These are phyloP conservation scores for Plasmodium relictum DNA, from an alignment of 169 alveolate species.

Conservation along the genomic window DNA sequence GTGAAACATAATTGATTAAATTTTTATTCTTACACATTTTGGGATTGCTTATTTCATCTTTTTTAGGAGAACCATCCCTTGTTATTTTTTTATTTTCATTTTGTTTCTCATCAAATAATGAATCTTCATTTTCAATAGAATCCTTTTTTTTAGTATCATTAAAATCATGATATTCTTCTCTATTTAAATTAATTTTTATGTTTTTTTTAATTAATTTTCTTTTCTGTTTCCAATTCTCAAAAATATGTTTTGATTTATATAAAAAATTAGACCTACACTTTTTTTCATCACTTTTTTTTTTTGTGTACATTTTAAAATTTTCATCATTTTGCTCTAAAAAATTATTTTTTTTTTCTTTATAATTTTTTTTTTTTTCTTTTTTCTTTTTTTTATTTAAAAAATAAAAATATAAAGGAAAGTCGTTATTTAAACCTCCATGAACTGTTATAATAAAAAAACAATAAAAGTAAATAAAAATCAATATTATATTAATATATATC, in stretches of 20 bases:
- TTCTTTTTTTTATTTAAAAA: slow-evolving; percentile 64
- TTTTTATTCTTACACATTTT: background rate
- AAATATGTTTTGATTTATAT: slow-evolving; percentile 42
- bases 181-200: slow-evolving; percentile 38
- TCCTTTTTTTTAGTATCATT: background rate
- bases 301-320: slow-evolving; percentile 7
- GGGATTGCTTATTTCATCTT: background rate
- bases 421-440: slow-evolving; percentile 71
- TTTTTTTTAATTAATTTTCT: slow-evolving; percentile 38
- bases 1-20: background rate
- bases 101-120: background rate
- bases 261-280: slow-evolving; percentile 49
- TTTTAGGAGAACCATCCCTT: background rate
- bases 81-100: background rate
- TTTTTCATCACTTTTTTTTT: slow-evolving; percentile 51
- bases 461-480: slow-evolving; percentile 47
- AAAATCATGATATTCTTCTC: slow-evolving; percentile 14
- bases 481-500: slow-evolving; percentile 50
- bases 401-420: slow-evolving; percentile 58
- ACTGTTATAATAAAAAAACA: slow-evolving; percentile 54
- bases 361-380: slow-evolving; percentile 14
- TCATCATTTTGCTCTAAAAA: slow-evolving; percentile 11
- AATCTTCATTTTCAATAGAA: slow-evolving; percentile 22
- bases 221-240: slow-evolving; percentile 62
- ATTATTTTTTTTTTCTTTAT: slow-evolving; percentile 35